Base-by-base conservation (phyloP, 1,284 basidiomycete species). In the Termitomyces sp. region DNA sequence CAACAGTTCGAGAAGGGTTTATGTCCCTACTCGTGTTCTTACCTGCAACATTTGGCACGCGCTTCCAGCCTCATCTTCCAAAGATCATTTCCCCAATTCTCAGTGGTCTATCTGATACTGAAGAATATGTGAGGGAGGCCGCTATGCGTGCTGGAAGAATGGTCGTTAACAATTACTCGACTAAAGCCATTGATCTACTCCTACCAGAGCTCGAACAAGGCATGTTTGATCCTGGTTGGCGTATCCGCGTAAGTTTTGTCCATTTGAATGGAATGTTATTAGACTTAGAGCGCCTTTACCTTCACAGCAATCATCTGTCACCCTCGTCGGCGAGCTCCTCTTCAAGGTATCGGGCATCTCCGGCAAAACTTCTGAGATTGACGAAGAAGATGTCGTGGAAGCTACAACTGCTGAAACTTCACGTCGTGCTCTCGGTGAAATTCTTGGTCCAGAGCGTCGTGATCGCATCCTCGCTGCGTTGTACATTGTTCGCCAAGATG, bases 291-390 rank as follows among this genome's bases (percentile, higher is more conserved):
- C 28, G 17, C 41, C 43, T 39, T 39, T 28, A 53, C 53, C 33
- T 5, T 10, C 21, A 1, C 38, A 94, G 90, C 88, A 94, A 83
- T 91, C 92, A 0, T 98, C 95, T 21, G 90, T 99, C 66, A 94
- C 95, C 13, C 84, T 99, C 61, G 90, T 97, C 38, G 95, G 95
- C 64, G 97, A 99, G 69, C 76, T 99, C 5, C 76, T 99, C 26
- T 99, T 98, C 89, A 93, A 95, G 67, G 88, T 99, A n/a, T 93
- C 95, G 17, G 97, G 97, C 56, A 98, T 99, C 67, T 91, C 91
- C 58, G 92, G 89, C 58, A 98, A 98, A 73, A 82, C 84, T 55
- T 73, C 76, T 1, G 77, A 79, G 34, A 76, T 90, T 48, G 93
- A 92, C 51, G 93, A 96, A 55, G 92, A 94, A 26, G 83, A 85